A percentile compares a stretch with the other conserved stretches of the same genome.
Conservation (phyloP, 257 asterid genomes). For the Leonotis leonurus region DNA sequence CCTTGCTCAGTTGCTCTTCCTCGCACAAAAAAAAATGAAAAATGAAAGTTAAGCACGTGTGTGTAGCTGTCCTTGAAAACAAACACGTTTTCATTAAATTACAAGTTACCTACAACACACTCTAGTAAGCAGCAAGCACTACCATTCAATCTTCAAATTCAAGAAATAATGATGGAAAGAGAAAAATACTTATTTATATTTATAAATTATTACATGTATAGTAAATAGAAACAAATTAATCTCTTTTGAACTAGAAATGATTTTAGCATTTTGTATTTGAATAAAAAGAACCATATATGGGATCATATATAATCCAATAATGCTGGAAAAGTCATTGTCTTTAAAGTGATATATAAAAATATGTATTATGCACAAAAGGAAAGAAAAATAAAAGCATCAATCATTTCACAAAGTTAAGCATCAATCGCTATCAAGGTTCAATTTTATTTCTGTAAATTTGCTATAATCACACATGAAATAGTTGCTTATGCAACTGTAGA, state of each 20-base stretch:
- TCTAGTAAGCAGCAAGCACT: background rate
- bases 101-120: background rate
- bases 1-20: background rate
- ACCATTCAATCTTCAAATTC: background rate
- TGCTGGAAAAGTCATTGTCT: conserved; percentile 15
- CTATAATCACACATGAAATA: conserved; percentile 3
- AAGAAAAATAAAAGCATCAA: background rate
- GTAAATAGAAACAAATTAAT: no score
- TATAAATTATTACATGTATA: no score
- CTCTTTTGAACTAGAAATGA: no score
- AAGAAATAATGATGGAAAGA: background rate
- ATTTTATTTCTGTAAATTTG: background rate
- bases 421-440: conserved; percentile 9
- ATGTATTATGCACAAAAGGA: background rate
- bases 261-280: no score
- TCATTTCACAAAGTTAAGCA: background rate
- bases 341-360: background rate
- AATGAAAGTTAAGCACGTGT: background rate
- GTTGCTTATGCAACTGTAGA: background rate
- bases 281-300: no score
- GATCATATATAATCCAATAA: background rate
- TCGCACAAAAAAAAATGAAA: background rate
- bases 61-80: background rate
- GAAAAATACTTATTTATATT: background rate
- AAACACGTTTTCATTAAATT: background rate